These are phyloP conservation scores for Vanrija sp. DNA, from an alignment of 1,284 basidiomycete genomes.

Conservation along the genomic window DNA sequence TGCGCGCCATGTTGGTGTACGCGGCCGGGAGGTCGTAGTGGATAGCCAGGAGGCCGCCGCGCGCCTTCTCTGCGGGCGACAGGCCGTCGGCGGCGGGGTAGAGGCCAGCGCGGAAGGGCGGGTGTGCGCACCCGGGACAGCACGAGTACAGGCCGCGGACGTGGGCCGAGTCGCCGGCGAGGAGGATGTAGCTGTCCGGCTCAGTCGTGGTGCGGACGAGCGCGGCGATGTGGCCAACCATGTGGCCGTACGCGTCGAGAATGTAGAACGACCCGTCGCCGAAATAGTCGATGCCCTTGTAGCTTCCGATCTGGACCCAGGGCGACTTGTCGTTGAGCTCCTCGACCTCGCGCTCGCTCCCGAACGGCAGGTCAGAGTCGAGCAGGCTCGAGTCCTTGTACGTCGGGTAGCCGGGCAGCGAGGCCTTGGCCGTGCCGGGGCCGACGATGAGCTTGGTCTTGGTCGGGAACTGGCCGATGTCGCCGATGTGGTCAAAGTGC, in stretches of 20 bases:
- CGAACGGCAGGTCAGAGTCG: constrained; percentile 14
- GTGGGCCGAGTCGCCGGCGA: constrained; percentile 17
- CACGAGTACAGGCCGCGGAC: constrained; percentile 19
- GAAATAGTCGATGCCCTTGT: constrained; percentile 16
- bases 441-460: constrained; percentile 16
- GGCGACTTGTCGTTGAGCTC: constrained; percentile 7
- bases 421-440: constrained; percentile 1
- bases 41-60: constrained; percentile 14
- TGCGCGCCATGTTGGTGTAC: constrained; percentile 16
- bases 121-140: constrained; percentile 7
- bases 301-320: constrained; percentile 10
- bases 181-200: constrained; percentile 14
- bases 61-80: constrained; percentile 5
- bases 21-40: constrained; percentile 16
- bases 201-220: constrained; percentile 13
- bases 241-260: constrained; percentile 17
- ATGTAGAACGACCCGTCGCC: constrained; percentile 19
- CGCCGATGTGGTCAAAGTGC: constrained; percentile 20
- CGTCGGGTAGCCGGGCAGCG: constrained; percentile 14
- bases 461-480: constrained; percentile 15
- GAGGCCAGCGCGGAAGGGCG: constrained; percentile 14
- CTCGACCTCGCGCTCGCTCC: constrained; percentile 7
- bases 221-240: constrained; percentile 18
- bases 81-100: constrained; percentile 12
- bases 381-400: constrained; percentile 7